Evolutionary conservation across 2,329 filamentous ascomycete genomes (phyloP).

Genomic region (Penicillium olsonii): DNA sequence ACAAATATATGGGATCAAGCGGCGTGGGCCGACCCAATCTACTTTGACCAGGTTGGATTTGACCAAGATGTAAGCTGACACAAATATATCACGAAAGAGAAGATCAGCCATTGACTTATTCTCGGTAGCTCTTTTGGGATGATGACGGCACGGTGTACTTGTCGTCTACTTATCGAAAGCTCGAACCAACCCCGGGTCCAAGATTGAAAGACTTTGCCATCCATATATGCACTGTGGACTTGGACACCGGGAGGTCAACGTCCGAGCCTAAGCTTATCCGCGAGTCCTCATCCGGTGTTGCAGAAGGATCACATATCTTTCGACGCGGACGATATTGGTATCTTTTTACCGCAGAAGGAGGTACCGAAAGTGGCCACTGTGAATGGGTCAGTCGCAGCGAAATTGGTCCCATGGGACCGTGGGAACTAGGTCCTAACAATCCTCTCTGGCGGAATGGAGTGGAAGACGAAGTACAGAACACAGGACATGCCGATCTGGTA

Average conservation of each 20-base stretch:
- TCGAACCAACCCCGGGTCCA: slow-evolving; percentile 37
- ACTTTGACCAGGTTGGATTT: slow-evolving; percentile 57
- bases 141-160: slow-evolving; percentile 54
- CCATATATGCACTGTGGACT: slow-evolving; percentile 38
- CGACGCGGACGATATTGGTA: slow-evolving; percentile 56
- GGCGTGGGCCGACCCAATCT: slow-evolving; percentile 57
- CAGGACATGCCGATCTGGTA: slow-evolving; percentile 53
- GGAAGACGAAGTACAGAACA: slow-evolving; percentile 53
- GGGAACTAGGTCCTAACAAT: slow-evolving; percentile 60
- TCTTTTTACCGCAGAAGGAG: slow-evolving; percentile 56
- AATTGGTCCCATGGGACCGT: slow-evolving; percentile 60
- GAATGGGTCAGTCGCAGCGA: slow-evolving; percentile 60
- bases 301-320: slow-evolving; percentile 60
- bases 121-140: slow-evolving; percentile 54
- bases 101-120: neutral
- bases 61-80: slow-evolving; percentile 52
- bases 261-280: slow-evolving; percentile 42
- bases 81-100: neutral
- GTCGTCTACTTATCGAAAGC: slow-evolving; percentile 43
- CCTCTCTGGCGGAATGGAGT: slow-evolving; percentile 57
- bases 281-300: slow-evolving; percentile 45
- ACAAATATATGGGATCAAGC: slow-evolving; percentile 54
- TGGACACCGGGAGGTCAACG: slow-evolving; percentile 34
- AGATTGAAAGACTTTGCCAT: slow-evolving; percentile 55
- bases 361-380: slow-evolving; percentile 62